Evolutionary conservation across 768 basidiomycete species (phyloP), one percentile per base, ranked within the genome.

Genomic region (Collybia nuda): DNA sequence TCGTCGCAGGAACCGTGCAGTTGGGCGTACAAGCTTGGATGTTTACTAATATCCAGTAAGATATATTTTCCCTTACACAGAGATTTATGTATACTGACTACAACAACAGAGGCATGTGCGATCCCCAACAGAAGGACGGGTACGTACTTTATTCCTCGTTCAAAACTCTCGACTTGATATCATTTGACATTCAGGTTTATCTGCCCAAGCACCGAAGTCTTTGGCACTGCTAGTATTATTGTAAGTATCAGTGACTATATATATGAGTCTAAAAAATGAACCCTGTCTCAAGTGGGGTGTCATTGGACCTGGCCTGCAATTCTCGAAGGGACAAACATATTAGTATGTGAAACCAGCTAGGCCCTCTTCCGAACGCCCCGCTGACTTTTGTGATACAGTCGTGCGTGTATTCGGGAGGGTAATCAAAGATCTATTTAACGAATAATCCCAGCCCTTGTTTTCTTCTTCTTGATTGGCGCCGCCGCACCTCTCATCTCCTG

Each of bases 381-480:
- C 12, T 40, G 38, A 45, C 18, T 37, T 46, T 47, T 36, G 14
- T 42, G 48, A 49, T 2, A 28, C 43, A 14, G 51, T n/a, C 40
- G 44, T 52, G 40, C 23, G 9, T 14, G 11, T 45, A 11, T 35
- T 47, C 36, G 22, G 2, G 9, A 48, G 26, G 29, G 37, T 15
- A 2, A 6, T 14, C 12, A 17, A 15, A 22, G 35, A 12, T 17
- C 14, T n/a, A 36, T 18, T n/a, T 35, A 28, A 32, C 3, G 14
- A 18, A 15, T 32, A 37, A 29, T 19, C 45, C 1, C 24, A 77
- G 82, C 74, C 2, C 72, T 89, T 6, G 60, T 82, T 5, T 81
- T 80, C 56, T 90, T 88, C 69, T 91, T 92, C 75, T 64, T 88
- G 36, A 62, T 84, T 28, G 90, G 90, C 15, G 77, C 85, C 3